Evolutionary conservation across 2,329 filamentous ascomycete genomes (phyloP), one percentile per base, ranked within the genome.

Genomic region (Neopestalotiopsis rosae): DNA sequence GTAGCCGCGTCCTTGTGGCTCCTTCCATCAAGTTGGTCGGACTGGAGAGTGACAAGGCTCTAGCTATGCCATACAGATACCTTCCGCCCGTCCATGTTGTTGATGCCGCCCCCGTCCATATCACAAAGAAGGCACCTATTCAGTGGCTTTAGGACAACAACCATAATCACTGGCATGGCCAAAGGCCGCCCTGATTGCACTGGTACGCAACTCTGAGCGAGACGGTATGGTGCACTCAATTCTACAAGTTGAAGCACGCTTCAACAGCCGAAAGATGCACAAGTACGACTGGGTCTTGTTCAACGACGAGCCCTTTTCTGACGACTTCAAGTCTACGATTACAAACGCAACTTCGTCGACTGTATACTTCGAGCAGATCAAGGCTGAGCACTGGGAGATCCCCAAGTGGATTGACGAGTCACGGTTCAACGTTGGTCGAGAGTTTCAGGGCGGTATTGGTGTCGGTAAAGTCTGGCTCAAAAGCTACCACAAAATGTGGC

Each of bases 211-310:
- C 72, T 87, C 89, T 72, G 92, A 95, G 78, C 80, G 94, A 13
- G 79, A 87, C 7, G 89, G 90, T 7, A 87, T 94, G 77, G 81
- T 94, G 13, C 85, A 87, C 73, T 91, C 90, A 42, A 94, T 97
- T 84, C 81, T 81, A 40, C 92, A 97, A 75, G 81, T 94, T 61
- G 92, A 94, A 78, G 83, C 87, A 68, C 92, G 90, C 10, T 97
- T 93, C 91, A 97, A 97, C 76, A 82, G 84, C 76, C 94, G 93
- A 72, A 92, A 66, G n/a, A 77, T 71, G 7, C 77, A 94, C 83
- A 92, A 92, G 75, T 97, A 97, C 76, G 92, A 94, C 61, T 97
- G 94, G 92, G 91, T 93, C 57, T 95, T 97, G 82, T 94, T 96
- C 86, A 96, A 95, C 80, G 90, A 94, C 74, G 88, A 91, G 66